These are phyloP conservation scores for Coniella vitis DNA, from an alignment of 2,329 filamentous ascomycete genomes.

Conservation along the genomic window DNA sequence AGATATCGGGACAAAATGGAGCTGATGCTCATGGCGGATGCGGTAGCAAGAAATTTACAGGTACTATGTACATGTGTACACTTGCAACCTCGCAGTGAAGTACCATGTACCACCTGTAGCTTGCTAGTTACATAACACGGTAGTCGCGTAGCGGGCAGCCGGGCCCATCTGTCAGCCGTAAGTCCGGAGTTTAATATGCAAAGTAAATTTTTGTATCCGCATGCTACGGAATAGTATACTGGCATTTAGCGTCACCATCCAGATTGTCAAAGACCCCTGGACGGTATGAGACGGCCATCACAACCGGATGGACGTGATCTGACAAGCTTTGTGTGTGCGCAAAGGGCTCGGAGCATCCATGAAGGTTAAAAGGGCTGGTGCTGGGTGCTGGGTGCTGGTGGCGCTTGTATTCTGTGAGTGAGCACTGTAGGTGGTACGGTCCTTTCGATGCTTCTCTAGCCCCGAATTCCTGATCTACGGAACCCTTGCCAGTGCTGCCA, in stretches of 20 bases:
- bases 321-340: not conserved
- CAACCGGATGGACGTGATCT: not conserved
- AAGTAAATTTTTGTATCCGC: too few species aligned
- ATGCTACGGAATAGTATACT: not conserved
- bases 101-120: too few species aligned
- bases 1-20: too few species aligned
- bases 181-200: not conserved
- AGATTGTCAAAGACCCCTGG: not conserved
- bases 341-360: not conserved
- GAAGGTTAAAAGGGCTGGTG: not conserved
- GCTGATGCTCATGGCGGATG: too few species aligned
- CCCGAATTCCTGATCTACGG: conserved; percentile 2
- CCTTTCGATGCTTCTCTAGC: not conserved
- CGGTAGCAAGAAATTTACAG: too few species aligned
- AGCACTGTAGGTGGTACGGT: not conserved
- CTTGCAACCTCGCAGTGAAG: too few species aligned
- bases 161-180: not conserved
- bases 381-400: too few species aligned
- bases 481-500: not conserved
- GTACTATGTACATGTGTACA: too few species aligned
- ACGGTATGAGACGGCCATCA: conserved; percentile 1
- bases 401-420: too few species aligned
- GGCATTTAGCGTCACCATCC: not conserved
- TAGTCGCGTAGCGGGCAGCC: not conserved
- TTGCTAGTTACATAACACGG: too few species aligned